Conservation (phyloP, 495 filamentous ascomycete genomes). For the Astrocystis sublimbata region DNA sequence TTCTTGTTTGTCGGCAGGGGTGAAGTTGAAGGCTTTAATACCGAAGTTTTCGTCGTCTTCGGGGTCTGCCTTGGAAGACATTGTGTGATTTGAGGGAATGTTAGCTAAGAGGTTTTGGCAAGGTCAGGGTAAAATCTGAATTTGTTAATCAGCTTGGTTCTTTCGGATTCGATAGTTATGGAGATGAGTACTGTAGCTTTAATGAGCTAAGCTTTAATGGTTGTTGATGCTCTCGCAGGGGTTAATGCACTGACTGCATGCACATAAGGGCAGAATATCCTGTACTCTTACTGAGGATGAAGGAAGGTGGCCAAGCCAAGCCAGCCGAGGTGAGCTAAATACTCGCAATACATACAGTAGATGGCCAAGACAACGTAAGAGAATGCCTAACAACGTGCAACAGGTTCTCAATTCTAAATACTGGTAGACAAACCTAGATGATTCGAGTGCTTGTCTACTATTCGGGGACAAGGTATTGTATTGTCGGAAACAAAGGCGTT, state of each 20-base stretch:
- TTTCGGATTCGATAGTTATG: neutral
- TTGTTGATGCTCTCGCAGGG: too few species aligned
- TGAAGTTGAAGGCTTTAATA: conserved; percentile 7
- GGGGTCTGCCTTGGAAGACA: neutral
- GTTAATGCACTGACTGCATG: too few species aligned
- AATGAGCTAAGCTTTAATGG: too few species aligned
- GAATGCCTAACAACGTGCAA: too few species aligned
- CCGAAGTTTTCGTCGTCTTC: too few species aligned
- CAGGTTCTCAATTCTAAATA: neutral
- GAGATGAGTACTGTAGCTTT: neutral
- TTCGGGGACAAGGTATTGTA: neutral
- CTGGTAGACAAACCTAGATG: neutral
- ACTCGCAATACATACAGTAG: neutral
- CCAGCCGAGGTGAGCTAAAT: too few species aligned
- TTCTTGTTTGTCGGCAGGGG: neutral
- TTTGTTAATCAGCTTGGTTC: neutral
- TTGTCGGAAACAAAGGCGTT: neutral
- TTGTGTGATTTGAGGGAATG: neutral
- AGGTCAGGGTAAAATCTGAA: neutral
- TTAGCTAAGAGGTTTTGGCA: too few species aligned
- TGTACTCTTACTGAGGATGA: too few species aligned
- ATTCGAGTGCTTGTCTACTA: neutral
- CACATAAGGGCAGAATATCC: too few species aligned
- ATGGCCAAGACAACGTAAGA: too few species aligned
- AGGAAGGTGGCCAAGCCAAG: too few species aligned